Evolutionary conservation across 331 rosid species (phyloP), one percentile per base, ranked within the genome.

Genomic region (Prunus yedoensis): DNA sequence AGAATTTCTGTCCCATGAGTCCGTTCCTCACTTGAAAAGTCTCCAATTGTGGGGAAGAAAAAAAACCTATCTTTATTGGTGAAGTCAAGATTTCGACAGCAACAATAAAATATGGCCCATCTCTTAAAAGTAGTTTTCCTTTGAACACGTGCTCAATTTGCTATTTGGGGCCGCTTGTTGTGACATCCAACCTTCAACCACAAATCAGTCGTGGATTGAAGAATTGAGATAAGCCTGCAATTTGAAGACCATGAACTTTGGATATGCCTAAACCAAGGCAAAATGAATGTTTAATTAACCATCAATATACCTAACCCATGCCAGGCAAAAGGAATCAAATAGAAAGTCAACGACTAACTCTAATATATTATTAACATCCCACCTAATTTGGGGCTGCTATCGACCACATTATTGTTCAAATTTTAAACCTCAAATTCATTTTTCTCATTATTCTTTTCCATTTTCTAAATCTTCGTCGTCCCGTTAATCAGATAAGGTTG

Each of bases 341-440:
- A 25, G 15, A 45, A 52, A 45, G 80, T 70, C 80, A 56, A 75
- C 28, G 12, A 30, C 10, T n/a, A 49, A 51, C 18, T 5, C 16
- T 52, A 38, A 12, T 12, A 27, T 17, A 49, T 25, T 11, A 60
- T 7, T 13, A 4, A 21, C 27, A 23, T 57, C 10, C 14, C 27
- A 28, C 15, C 30, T 2, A 3, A 54, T 54, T n/a, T 54, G 25
- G 60, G 23, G 27, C 8, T 21, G 63, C 35, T 11, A 23, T 21
- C 63, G 14, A 53, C 74, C 63, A 12, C 51, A 35, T 70, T 30
- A 28, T 51, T 11, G 47, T 49, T 50, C 45, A 68, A 16, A 35
- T 35, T 35, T 35, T 35, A 5, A 35, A 35, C 41, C 5, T 32
- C 38, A 0, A 32, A 32, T 32, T 51, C 56, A 3, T 16, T 51